A percentile compares a stretch with the other conserved stretches of the same genome.
Evolutionary conservation across 2,329 filamentous ascomycete genomes (phyloP).

Genomic region (Beauveria pseudobassiana): DNA sequence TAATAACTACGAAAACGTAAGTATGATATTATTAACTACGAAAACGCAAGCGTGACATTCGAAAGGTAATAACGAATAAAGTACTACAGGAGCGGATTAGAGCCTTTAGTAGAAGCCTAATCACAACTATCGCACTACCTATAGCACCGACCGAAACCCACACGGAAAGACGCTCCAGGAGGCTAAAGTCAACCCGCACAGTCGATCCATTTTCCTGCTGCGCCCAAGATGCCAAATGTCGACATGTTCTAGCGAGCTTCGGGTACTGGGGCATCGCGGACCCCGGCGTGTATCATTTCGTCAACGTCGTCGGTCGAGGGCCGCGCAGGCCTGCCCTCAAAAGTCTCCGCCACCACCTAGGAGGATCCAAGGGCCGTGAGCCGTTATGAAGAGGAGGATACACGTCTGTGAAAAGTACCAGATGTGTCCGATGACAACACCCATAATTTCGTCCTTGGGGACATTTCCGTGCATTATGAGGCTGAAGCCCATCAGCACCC

Average conservation of each 20-base stretch:
- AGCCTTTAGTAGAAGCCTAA: too few relatives aligned
- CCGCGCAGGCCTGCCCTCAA: slow-evolving; percentile 50
- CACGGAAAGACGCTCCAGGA: not conserved
- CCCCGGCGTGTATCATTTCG: slow-evolving; percentile 4
- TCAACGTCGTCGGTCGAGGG: slow-evolving; percentile 37
- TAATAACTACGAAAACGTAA: too few relatives aligned
- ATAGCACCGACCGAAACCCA: too few relatives aligned
- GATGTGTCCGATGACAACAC: slow-evolving; percentile 87
- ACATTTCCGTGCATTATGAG: slow-evolving; percentile 82
- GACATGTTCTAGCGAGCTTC: slow-evolving; percentile 2
- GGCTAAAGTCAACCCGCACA: not conserved
- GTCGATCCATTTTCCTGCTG: not conserved
- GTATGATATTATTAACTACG: too few relatives aligned
- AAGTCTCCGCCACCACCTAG: slow-evolving; percentile 78
- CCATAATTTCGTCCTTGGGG: slow-evolving; percentile 93
- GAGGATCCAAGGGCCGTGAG: slow-evolving; percentile 79
- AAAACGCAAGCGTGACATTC: too few relatives aligned
- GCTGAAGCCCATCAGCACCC: slow-evolving; percentile 91
- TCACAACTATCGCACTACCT: too few relatives aligned
- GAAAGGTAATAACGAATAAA: too few relatives aligned
- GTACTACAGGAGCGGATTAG: too few relatives aligned
- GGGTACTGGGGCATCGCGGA: slow-evolving; percentile 1
- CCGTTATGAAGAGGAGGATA: slow-evolving; percentile 87
- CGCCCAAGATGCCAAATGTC: not conserved
- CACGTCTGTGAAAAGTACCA: slow-evolving; percentile 99